A percentile compares a stretch with the other conserved stretches of the same genome.
Evolutionary conservation across 257 asterid genomes (phyloP).

Genomic region (Nicotiana obtusifolia): DNA sequence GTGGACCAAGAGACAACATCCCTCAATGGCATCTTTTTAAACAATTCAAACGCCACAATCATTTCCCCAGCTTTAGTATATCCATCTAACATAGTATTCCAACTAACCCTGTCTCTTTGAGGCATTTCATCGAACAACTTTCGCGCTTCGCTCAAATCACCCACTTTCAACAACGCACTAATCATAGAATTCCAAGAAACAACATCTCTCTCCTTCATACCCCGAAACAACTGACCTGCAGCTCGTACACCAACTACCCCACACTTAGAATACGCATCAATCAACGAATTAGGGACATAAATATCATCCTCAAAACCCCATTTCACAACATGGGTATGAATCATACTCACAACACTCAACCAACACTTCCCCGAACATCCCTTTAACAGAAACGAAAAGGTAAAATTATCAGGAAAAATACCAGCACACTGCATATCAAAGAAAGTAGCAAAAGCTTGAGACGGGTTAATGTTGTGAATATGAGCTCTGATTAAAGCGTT

Average conservation of each 20-base stretch:
- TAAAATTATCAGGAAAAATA: constrained; percentile 51
- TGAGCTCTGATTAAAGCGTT: constrained; percentile 54
- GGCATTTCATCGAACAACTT: constrained; percentile 33
- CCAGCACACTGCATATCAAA: constrained; percentile 42
- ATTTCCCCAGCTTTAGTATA: constrained; percentile 26
- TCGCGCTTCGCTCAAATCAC: constrained; percentile 24
- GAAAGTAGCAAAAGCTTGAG: constrained; percentile 45
- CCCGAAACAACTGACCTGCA: constrained; percentile 44
- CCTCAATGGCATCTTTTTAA: constrained; percentile 50
- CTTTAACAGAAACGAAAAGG: constrained; percentile 59
- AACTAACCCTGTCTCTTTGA: constrained; percentile 28
- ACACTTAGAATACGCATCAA: constrained; percentile 61
- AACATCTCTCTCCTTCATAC: constrained; percentile 49
- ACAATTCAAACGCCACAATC: constrained; percentile 40
- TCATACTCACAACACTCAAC: constrained; percentile 37
- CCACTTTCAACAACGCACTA: constrained; percentile 26
- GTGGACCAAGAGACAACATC: constrained; percentile 87
- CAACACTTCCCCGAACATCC: constrained; percentile 34
- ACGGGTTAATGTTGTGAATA: constrained; percentile 35
- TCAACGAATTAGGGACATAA: constrained; percentile 55
- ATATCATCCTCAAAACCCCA: constrained; percentile 43
- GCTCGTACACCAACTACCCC: constrained; percentile 42
- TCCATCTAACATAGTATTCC: constrained; percentile 36
- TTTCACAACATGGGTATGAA: constrained; percentile 61
- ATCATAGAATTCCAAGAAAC: constrained; percentile 71